Conservation (phyloP, 768 basidiomycete species). For the Termitomyces sp. region DNA sequence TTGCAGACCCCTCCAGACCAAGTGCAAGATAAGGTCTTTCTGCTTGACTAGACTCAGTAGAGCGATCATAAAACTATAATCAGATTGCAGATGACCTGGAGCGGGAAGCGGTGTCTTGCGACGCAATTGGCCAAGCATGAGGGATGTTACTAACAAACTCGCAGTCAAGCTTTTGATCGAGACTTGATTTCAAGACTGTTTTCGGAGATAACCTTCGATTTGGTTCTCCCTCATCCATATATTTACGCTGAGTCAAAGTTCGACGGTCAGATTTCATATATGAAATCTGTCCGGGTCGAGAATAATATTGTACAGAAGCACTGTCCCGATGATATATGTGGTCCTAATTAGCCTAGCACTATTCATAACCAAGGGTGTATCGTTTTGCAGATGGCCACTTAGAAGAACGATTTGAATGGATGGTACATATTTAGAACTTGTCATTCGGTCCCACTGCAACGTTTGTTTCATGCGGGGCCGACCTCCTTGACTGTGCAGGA, state of each 20-base stretch:
- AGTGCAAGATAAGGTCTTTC: constrained; percentile 80
- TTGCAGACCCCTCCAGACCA: constrained; percentile 96
- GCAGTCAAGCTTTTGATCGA: not conserved
- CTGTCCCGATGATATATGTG: not conserved
- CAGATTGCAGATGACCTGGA: constrained; percentile 29
- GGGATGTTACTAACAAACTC: not conserved
- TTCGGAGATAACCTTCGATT: not conserved
- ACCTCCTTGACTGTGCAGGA: not conserved
- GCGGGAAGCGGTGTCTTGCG: constrained; percentile 26
- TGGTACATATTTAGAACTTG: not conserved
- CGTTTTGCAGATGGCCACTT: not conserved
- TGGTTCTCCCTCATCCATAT: too few species aligned
- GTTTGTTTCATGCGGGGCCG: not conserved
- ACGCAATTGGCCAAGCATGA: constrained; percentile 25
- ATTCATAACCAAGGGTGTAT: not conserved
- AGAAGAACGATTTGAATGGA: not conserved
- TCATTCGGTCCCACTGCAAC: not conserved
- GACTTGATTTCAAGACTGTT: not conserved
- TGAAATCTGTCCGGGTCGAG: too few species aligned
- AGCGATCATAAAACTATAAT: not conserved
- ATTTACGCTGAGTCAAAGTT: not conserved
- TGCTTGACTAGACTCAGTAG: constrained; percentile 23
- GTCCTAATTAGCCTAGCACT: not conserved
- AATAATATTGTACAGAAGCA: not conserved
- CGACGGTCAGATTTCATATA: too few species aligned